Base-by-base conservation (phyloP, 371 early-diverging fungal species). In the Lichtheimia ramosa region DNA sequence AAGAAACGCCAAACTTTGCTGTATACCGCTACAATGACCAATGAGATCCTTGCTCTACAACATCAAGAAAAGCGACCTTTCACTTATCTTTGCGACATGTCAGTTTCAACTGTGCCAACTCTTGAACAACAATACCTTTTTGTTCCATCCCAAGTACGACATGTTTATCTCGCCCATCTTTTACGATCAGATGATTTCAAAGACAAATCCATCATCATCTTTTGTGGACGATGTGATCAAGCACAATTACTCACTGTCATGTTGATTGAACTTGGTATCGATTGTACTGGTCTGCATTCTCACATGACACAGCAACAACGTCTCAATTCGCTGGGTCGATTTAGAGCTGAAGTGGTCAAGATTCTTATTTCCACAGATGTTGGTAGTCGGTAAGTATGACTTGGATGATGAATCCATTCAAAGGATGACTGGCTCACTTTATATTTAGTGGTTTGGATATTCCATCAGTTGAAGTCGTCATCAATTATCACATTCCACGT, bases 401-500 rank as follows among this genome's bases (percentile, higher is more conserved):
- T 15, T 2, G 21, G 28, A 5, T 42, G 5, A 25, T 2, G 25
- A 25, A n/a, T n/a, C n/a, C 25, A 21, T 56, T 16, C 15, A 46
- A 16, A 43, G 46, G 46, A 27, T 10, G 21, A 3, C 1, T n/a
- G 13, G 13, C 39, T 7, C 12, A 42, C 27, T 8, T 16, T 20
- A 28, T 18, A 23, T 48, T 46, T 62, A 79, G 99, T 83, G 99
- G 99, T 75, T 81, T 99, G 49, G 99, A 99, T 87, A 99, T 99
- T 61, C 96, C 97, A 12, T 82, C 91, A 0, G 99, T 99, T 5
- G 87, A 96, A 58, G 69, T 93, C 48, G 99, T 99, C 6, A 74
- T 99, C 56, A 99, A 99, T 65, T 97, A 92, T 73, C 97, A 99
- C 71, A 81, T 99, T 10, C 99, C 99, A n/a, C 88, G 92, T n/a